A percentile compares a stretch with the other conserved stretches of the same genome.
phyloP scores from a whole-genome alignment of 2,329 filamentous ascomycete species.

The Blastomyces percursus region DNA sequence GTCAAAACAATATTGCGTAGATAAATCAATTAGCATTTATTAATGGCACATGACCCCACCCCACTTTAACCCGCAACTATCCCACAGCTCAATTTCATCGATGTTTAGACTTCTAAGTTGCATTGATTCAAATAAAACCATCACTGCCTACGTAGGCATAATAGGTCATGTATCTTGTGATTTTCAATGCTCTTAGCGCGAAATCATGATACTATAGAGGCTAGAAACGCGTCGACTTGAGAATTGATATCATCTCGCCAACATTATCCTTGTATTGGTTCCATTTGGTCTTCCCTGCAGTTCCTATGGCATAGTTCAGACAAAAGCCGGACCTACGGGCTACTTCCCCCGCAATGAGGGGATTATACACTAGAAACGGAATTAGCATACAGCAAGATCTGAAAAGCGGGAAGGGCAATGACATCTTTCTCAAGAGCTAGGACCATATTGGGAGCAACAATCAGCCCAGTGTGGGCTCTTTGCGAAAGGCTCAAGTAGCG shows the following conservation, averaged over 20 bases:
- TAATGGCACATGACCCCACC: background rate
- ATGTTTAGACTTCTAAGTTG: background rate
- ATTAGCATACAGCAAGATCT: background rate
- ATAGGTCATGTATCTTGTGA: background rate
- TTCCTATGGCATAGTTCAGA: background rate
- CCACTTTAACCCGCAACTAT: background rate
- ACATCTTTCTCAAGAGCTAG: background rate
- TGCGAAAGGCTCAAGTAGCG: background rate
- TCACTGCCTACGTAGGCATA: background rate
- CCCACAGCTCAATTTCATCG: background rate
- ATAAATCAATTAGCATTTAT: background rate
- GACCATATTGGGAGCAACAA: background rate
- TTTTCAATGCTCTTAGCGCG: background rate
- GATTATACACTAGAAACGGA: background rate
- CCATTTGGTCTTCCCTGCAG: background rate
- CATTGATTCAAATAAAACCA: background rate
- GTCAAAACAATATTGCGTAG: background rate
- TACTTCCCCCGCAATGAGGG: background rate
- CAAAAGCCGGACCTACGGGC: background rate
- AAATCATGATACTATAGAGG: background rate
- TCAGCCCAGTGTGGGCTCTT: background rate
- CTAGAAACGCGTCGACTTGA: too few relatives aligned
- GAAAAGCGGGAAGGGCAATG: background rate
- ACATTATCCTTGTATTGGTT: background rate
- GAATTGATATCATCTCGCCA: background rate